Evolutionary conservation across 352 stramenopile genomes (phyloP), one percentile per base, ranked within the genome.

Genomic region (Phytophthora vignae): DNA sequence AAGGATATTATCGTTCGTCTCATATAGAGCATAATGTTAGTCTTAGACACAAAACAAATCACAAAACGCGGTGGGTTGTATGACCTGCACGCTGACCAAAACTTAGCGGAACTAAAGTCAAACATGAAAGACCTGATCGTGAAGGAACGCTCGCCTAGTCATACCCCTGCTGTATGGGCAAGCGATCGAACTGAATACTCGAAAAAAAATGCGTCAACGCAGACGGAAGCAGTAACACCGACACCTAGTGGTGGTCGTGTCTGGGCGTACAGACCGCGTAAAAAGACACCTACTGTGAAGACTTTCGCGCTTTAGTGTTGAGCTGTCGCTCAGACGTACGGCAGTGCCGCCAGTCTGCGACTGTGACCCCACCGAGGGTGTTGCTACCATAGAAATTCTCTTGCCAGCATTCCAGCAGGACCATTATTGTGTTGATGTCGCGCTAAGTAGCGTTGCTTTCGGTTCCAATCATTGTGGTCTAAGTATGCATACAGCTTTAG

Each of bases 111-210:
- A 49, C 57, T 64, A 3, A 56, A 64, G 55, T 55, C 57, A 14
- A 64, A 56, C 15, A 64, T 64, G 57, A 64, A 64, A 12, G 25
- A 64, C n/a, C 12, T 64, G 0, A 64, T 64, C 27, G 40, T 55
- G 10, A 36, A 22, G 17, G 57, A 64, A 14, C 22, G 25, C 12
- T 44, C 57, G 36, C 38, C 49, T 33, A 55, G 6, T 19, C 19
- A 55, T 19, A 55, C 21, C 3, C 21, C 21, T 5, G 49, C 49
- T 8, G 19, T 55, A 55, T 33, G 49, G 49, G 46, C 17, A 12
- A 27, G 2, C n/a, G 19, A 53, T 11, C 33, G 33, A 15, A 53
- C 17, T 14, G 8, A 53, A 53, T 36, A 33, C n/a, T 33, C 29
- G 29, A 9, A 53, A 61, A 61, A 61, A 61, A 53, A 31, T 7